Base-by-base conservation (phyloP, 2,329 filamentous ascomycete species). In the Metarhizium humberi region DNA sequence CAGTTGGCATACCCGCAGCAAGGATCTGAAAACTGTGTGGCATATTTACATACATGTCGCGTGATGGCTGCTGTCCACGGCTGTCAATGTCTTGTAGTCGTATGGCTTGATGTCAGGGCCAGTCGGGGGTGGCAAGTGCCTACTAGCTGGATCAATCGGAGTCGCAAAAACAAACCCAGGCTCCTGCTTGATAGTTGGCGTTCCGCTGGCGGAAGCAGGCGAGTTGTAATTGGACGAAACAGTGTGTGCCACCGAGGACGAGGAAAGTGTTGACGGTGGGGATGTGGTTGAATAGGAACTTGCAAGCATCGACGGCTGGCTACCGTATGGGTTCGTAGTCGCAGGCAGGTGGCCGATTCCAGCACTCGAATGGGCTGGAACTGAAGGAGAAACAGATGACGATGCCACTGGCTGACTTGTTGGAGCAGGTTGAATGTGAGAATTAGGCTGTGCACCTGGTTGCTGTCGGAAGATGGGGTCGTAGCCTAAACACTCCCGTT, bases 401-500 rank as follows among this genome's bases (percentile, higher is more conserved):
- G 72, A 66, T 11, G 69, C 61, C 14, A 68, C 67, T 59, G 64
- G 67, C 51, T 68, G 65, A 53, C 57, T 64, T 50, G 63, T 65
- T 47, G 66, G 62, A 34, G 68, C 64, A 6, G 67, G 68, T 60
- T 67, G 71, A 52, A 66, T 71, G 63, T 79, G 82, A 55, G 85
- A 82, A 13, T 84, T 83, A 20, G 87, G 81, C 68, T 92, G 88
- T 59, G 90, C 87, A 60, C 84, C 81, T 50, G 87, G 79, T 34
- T 86, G 81, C 61, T 81, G 81, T 72, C 90, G 89, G 75, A 92
- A 94, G 65, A 92, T 89, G 42, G 89, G 88, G 66, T 94, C 89
- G 80, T 94, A 94, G 55, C 89, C 89, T 51, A 91, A 69, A 67
- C 89, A 94, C 65, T 92, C 88, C 66, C 89, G 88, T 73, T 92